These are phyloP conservation scores for Vaccinium vitisidaea DNA, from an alignment of 148 eudicot species.

Conservation along the genomic window DNA sequence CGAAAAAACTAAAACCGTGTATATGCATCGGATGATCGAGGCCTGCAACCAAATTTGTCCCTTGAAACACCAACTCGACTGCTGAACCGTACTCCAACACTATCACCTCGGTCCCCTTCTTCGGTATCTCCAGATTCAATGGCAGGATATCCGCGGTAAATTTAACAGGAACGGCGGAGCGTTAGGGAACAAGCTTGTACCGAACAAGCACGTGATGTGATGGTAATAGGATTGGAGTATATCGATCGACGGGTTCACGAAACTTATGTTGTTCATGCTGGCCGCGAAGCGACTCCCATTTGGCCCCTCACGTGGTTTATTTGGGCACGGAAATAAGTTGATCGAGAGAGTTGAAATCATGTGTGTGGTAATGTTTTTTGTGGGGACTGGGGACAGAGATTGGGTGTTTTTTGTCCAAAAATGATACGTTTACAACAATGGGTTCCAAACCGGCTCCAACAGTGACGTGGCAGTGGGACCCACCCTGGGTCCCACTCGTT, in stretches of 20 bases:
- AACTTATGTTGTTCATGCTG: too few species aligned
- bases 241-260: too few species aligned
- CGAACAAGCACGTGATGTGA: slow-evolving; percentile 16
- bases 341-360: slow-evolving; percentile 34
- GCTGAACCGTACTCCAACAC: slow-evolving; percentile 23
- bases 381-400: slow-evolving; percentile 38
- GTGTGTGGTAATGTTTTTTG: slow-evolving; percentile 10
- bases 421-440: too few species aligned
- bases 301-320: too few species aligned
- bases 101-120: slow-evolving; percentile 22
- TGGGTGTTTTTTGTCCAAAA: slow-evolving; percentile 11
- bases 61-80: slow-evolving; percentile 38
- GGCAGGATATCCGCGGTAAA: slow-evolving; percentile 28
- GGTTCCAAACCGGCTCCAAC: too few species aligned
- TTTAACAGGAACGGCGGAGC: slow-evolving; percentile 28
- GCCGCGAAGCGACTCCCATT: too few species aligned
- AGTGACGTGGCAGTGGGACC: too few species aligned
- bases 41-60: slow-evolving; percentile 28
- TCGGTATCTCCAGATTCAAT: slow-evolving; percentile 14
- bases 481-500: too few species aligned
- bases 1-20: slow-evolving; percentile 32
- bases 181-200: slow-evolving; percentile 18
- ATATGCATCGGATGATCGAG: slow-evolving; percentile 47
- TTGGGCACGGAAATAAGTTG: slow-evolving; percentile 20
- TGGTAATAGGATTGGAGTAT: too few species aligned